Evolutionary conservation across 2,329 filamentous ascomycete species (phyloP), one percentile per base, ranked within the genome.

Genomic region (Laburnicola sp.): DNA sequence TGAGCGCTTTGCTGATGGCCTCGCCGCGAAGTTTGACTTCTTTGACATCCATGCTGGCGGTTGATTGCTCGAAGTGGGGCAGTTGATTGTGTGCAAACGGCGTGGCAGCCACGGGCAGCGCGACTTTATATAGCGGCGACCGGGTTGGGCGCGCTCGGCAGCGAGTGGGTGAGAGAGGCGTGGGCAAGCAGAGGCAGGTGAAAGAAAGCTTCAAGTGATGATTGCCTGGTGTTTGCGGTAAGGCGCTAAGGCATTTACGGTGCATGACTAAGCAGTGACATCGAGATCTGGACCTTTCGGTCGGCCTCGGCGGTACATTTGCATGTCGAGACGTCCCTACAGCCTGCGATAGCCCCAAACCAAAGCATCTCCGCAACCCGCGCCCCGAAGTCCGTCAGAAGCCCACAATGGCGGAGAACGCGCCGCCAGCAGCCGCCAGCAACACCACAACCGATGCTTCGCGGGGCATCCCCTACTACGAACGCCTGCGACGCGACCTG

Each of bases 11-110:
- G 63, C 82, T 84, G 67, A 97, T 82, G 68, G 87, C 85, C 76
- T 89, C 88, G 66, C 91, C 85, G 74, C 86, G 86, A 65, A 86
- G 78, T 64, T 87, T 84, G 48, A 97, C 87, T 69, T 93, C 89
- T 75, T 90, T 89, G 67, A 86, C 83, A 65, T 96, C 88, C 87
- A 96, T 91, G 48, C 64, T 72, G 60, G 58, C 62, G 16, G 50
- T 44, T 37, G 22, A 34, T 26, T 37, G 25, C 7, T 43, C 44
- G 26, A 30, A 35, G 11, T 30, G 23, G 46, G 43, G 35, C 26
- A 42, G 34, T 38, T 43, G 48, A 27, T 32, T 25, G 32, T 34
- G 43, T 22, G 43, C 34, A 45, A 38, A 28, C 43, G 10, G 43
- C 34, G 26, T 26, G 26, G 43, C n/a, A 38, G 25, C 43, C 30